phyloP scores from a whole-genome alignment of 2,329 filamentous ascomycete genomes.

The Colletotrichum sp. region DNA sequence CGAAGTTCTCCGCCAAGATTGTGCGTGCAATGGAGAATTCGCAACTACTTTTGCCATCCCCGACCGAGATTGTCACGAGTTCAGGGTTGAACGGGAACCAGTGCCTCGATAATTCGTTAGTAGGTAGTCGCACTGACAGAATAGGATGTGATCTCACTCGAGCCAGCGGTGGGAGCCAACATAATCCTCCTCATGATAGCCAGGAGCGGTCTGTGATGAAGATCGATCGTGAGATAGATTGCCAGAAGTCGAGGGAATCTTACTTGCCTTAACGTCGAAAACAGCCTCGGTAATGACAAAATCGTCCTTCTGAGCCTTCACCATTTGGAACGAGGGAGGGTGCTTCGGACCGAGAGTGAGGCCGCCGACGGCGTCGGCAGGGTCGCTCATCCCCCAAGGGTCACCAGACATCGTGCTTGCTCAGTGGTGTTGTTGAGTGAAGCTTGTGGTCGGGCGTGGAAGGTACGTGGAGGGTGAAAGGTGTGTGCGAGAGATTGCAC shows the following conservation, averaged over 20 bases:
- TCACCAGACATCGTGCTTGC: background rate
- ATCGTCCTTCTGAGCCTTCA: background rate
- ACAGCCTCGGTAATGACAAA: background rate
- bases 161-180: conserved; percentile 5
- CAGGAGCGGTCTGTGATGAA: background rate
- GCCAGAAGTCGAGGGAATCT: no score
- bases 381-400: background rate
- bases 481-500: background rate
- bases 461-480: background rate
- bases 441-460: background rate
- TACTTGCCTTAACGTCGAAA: background rate
- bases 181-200: background rate
- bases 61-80: background rate
- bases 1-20: background rate
- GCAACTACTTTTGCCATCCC: background rate
- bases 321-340: background rate
- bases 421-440: background rate
- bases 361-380: background rate
- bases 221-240: background rate
- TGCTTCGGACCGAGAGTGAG: background rate
- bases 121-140: background rate
- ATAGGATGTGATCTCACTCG: background rate
- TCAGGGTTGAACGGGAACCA: conserved; percentile 10
- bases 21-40: background rate
- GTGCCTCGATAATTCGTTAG: background rate